phyloP scores from a whole-genome alignment of 2,329 filamentous ascomycete species.

The Mycosphaerella arachidis region DNA sequence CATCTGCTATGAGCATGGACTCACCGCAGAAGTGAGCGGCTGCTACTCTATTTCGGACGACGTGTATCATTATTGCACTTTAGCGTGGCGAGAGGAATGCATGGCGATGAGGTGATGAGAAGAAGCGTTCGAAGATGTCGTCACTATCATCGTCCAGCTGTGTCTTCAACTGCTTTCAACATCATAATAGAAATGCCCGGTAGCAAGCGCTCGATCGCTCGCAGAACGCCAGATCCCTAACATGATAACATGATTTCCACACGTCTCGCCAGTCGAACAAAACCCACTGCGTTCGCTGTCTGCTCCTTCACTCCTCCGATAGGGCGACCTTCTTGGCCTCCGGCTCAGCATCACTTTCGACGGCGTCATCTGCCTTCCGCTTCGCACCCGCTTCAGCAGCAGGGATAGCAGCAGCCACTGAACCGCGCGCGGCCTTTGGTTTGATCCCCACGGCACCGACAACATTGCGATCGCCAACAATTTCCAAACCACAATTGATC shows the following conservation, averaged over 20 bases:
- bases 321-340: slow-evolving; percentile 20
- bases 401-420: neutral
- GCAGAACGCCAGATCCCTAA: neutral
- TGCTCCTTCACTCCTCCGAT: neutral
- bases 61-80: neutral
- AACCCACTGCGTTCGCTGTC: neutral
- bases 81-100: neutral
- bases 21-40: neutral
- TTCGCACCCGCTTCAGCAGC: slow-evolving; percentile 26
- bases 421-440: slow-evolving; percentile 16
- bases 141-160: neutral
- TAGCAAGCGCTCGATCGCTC: neutral
- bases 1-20: neutral
- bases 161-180: neutral
- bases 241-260: neutral
- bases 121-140: neutral
- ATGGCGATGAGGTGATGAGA: neutral
- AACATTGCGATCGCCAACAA: slow-evolving; percentile 31
- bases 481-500: slow-evolving; percentile 33
- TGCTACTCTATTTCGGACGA: neutral
- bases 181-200: neutral
- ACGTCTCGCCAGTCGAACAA: neutral
- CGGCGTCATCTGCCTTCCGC: slow-evolving; percentile 28
- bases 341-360: slow-evolving; percentile 10
- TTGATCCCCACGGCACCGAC: slow-evolving; percentile 29